A percentile compares a stretch with the other conserved stretches of the same genome.
Conservation (phyloP, 345 rosid genomes). For the Acer negundo region DNA sequence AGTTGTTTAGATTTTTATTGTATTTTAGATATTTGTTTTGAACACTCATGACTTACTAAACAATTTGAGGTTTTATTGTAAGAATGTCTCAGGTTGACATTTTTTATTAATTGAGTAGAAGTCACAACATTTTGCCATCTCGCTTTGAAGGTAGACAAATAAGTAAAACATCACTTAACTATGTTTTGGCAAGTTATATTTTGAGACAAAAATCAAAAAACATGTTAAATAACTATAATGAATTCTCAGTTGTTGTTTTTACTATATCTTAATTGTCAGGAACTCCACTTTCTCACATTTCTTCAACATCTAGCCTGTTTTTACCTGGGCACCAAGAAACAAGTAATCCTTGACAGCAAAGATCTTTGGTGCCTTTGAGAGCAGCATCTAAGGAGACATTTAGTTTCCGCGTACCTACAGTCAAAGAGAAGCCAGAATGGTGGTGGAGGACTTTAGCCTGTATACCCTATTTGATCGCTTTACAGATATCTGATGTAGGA, state of each 20-base stretch:
- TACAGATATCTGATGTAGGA: constrained; percentile 74
- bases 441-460: constrained; percentile 84
- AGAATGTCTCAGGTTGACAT: no score
- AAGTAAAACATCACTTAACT: no score
- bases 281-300: not conserved
- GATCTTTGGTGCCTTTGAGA: constrained; percentile 14
- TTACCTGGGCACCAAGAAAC: no score
- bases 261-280: constrained; percentile 6
- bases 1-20: not conserved
- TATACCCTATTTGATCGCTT: constrained; percentile 70
- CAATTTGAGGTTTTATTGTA: no score
- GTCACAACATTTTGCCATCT: no score
- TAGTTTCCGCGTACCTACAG: constrained; percentile 45
- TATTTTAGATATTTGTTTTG: not conserved
- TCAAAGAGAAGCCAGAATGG: constrained; percentile 69
- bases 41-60: no score
- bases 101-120: no score
- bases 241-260: not conserved
- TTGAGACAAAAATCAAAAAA: not conserved
- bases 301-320: constrained; percentile 12
- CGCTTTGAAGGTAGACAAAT: no score
- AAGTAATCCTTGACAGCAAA: not conserved
- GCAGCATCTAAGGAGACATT: constrained; percentile 47
- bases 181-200: not conserved
- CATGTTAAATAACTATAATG: not conserved